Percentiles rank a stretch among this genome's conserved stretches.
Evolutionary conservation across 2,329 filamentous ascomycete genomes (phyloP).

Genomic region (Hymenoscyphus linearis): DNA sequence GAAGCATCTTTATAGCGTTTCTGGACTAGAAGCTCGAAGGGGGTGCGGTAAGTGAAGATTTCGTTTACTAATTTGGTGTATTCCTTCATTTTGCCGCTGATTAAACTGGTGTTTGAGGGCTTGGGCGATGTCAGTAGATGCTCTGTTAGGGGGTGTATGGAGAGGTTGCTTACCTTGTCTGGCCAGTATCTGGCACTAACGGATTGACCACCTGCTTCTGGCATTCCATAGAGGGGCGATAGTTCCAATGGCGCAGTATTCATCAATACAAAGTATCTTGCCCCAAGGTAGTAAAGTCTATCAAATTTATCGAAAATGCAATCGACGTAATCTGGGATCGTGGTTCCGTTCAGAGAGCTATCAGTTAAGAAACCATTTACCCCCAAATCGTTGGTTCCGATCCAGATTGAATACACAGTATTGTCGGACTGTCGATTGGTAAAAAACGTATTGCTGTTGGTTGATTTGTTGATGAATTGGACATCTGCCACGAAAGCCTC

Average conservation of each 20-base stretch:
- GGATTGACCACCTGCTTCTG: constrained; percentile 38
- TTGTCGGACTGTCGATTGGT: constrained; percentile 44
- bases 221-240: constrained; percentile 58
- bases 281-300: constrained; percentile 59
- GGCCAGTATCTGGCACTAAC: constrained; percentile 41
- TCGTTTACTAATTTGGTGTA: constrained; percentile 47
- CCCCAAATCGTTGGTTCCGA: constrained; percentile 76
- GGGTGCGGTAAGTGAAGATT: constrained; percentile 45
- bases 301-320: constrained; percentile 63
- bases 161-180: constrained; percentile 24
- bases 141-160: not conserved
- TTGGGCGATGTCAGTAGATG: constrained; percentile 33
- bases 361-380: constrained; percentile 60
- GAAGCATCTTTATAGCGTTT: constrained; percentile 52
- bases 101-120: constrained; percentile 43
- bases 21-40: constrained; percentile 40
- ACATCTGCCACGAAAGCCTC: constrained; percentile 50
- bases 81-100: constrained; percentile 43
- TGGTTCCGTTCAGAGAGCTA: constrained; percentile 50
- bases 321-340: constrained; percentile 58
- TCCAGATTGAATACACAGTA: constrained; percentile 73
- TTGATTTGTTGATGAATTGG: constrained; percentile 30
- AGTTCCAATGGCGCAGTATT: constrained; percentile 63
- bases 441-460: constrained; percentile 37
- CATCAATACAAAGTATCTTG: constrained; percentile 65